Percentiles rank a stretch among this genome's conserved stretches.
Evolutionary conservation across 2,329 filamentous ascomycete species (phyloP).

Genomic region (Parafenestella ontariensis): DNA sequence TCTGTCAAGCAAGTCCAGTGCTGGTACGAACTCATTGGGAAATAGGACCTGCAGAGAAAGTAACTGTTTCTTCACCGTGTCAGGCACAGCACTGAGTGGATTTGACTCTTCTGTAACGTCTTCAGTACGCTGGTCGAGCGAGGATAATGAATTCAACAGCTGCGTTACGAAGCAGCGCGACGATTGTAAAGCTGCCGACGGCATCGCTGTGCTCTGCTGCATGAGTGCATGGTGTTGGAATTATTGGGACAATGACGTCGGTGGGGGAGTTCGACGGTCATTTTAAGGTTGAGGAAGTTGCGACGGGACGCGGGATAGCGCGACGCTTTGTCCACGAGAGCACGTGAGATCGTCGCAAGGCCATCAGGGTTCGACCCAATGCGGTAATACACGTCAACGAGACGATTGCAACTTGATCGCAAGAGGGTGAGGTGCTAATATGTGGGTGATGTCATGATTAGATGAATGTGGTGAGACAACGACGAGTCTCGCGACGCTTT

Average conservation of each 20-base stretch:
- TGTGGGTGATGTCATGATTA: not conserved
- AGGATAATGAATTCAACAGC: slow-evolving; percentile 37
- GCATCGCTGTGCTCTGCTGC: slow-evolving; percentile 13
- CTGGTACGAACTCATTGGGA: slow-evolving; percentile 79
- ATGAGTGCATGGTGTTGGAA: slow-evolving; percentile 13
- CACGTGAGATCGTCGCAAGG: slow-evolving; percentile 23
- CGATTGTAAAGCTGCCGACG: slow-evolving; percentile 23
- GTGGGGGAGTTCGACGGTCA: slow-evolving; percentile 22
- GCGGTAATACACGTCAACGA: slow-evolving; percentile 15
- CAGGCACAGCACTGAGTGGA: slow-evolving; percentile 47
- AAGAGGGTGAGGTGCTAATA: not conserved
- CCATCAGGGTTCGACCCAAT: slow-evolving; percentile 6
- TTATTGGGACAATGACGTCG: slow-evolving; percentile 16
- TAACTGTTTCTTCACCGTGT: slow-evolving; percentile 58
- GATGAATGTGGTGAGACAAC: not conserved
- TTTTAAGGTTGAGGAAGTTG: slow-evolving; percentile 29
- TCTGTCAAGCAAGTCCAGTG: slow-evolving; percentile 86
- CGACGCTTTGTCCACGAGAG: slow-evolving; percentile 18
- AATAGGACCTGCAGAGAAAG: slow-evolving; percentile 86
- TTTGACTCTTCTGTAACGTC: slow-evolving; percentile 46
- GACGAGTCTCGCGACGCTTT: not conserved
- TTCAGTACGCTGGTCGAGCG: slow-evolving; percentile 2
- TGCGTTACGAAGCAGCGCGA: slow-evolving; percentile 44
- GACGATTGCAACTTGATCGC: slow-evolving; percentile 4
- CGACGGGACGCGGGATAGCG: slow-evolving; percentile 19